Evolutionary conservation across 1,139 yeast genomes (phyloP).

Genomic region (Pichia terricola): DNA sequence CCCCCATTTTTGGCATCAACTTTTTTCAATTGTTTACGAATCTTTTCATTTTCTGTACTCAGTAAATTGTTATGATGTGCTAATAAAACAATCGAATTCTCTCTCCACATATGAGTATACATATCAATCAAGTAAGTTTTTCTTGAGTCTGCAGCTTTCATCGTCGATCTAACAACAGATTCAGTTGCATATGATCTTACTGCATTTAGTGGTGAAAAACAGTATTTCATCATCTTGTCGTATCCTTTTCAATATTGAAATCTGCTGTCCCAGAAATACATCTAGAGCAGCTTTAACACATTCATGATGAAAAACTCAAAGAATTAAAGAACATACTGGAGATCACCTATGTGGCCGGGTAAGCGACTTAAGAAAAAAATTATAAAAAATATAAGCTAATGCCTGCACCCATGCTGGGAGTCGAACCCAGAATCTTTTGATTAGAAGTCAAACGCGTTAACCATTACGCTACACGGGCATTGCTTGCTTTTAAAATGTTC

Average conservation of each 20-base stretch:
- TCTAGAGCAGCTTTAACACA: too few species aligned
- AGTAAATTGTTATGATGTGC: slow-evolving; percentile 77
- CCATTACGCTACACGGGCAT: slow-evolving; percentile 16
- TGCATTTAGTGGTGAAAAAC: too few species aligned
- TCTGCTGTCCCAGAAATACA: too few species aligned
- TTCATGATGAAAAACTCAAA: too few species aligned
- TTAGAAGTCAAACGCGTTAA: slow-evolving; percentile 16
- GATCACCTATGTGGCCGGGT: background rate
- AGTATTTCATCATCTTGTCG: too few species aligned
- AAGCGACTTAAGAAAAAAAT: too few species aligned
- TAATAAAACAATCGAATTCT: slow-evolving; percentile 59
- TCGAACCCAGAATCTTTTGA: slow-evolving; percentile 16
- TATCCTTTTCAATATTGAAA: too few species aligned
- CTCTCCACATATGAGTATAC: slow-evolving; percentile 62
- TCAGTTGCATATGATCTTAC: slow-evolving; percentile 4
- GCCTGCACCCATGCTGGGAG: slow-evolving; percentile 17
- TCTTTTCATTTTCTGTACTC: slow-evolving; percentile 54
- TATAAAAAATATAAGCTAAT: slow-evolving; percentile 8
- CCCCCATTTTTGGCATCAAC: slow-evolving; percentile 31
- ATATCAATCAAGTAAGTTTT: slow-evolving; percentile 78
- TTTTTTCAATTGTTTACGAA: slow-evolving; percentile 52
- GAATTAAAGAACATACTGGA: too few species aligned
- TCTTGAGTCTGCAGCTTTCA: slow-evolving; percentile 50
- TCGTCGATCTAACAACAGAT: slow-evolving; percentile 31
- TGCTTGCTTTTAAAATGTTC: slow-evolving; percentile 1